phyloP scores from a whole-genome alignment of 1,284 basidiomycete species.

The Bondarzewia mesenterica region DNA sequence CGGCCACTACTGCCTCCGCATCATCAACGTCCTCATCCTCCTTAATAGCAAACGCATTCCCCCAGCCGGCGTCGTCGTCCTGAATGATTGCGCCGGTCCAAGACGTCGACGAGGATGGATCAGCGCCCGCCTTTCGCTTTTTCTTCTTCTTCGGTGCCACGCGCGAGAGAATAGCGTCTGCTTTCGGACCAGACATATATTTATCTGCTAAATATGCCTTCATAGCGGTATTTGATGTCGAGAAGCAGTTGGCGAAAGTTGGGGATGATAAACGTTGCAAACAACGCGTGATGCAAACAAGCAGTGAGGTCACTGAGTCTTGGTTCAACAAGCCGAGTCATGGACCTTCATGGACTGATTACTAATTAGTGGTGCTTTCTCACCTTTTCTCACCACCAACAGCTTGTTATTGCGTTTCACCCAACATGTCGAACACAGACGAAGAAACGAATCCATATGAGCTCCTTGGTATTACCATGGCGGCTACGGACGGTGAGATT shows the following conservation, averaged over 20 bases:
- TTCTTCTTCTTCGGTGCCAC: slow-evolving; percentile 61
- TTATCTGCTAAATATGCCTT: slow-evolving; percentile 75
- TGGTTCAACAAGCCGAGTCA: too few relatives aligned
- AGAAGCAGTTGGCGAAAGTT: too few relatives aligned
- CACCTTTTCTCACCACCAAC: background rate
- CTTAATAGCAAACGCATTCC: slow-evolving; percentile 26
- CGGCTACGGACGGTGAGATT: slow-evolving; percentile 78
- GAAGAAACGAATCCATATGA: slow-evolving; percentile 77
- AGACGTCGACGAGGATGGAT: slow-evolving; percentile 23
- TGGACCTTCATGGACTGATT: too few relatives aligned
- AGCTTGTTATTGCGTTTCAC: too few relatives aligned
- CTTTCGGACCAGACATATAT: slow-evolving; percentile 97
- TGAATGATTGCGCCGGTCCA: slow-evolving; percentile 32
- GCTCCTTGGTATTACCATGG: slow-evolving; percentile 55
- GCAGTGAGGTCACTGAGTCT: too few relatives aligned
- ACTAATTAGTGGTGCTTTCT: background rate
- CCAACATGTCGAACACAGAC: slow-evolving; percentile 13
- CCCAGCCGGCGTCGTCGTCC: slow-evolving; percentile 70
- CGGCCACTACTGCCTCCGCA: slow-evolving; percentile 53
- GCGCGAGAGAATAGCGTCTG: slow-evolving; percentile 86
- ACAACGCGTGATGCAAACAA: too few relatives aligned
- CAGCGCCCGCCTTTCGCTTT: slow-evolving; percentile 54
- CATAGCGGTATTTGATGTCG: too few relatives aligned
- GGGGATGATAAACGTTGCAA: too few relatives aligned
- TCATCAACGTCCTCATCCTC: slow-evolving; percentile 47